A percentile compares a stretch with the other conserved stretches of the same genome.
phyloP scores from a whole-genome alignment of 176 grass and related monocot genomes.

The Triticum monococcum region DNA sequence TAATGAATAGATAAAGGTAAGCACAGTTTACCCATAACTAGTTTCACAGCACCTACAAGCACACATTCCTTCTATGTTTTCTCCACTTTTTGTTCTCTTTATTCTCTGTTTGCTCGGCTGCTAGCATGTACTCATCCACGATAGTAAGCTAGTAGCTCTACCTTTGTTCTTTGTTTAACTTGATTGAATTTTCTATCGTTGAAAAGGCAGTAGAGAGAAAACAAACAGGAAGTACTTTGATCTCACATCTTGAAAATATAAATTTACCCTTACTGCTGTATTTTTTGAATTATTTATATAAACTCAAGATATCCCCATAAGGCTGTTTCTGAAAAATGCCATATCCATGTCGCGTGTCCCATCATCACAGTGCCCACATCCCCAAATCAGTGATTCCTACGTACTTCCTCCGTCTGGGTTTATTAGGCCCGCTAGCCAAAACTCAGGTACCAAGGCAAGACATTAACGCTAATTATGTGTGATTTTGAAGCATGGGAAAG shows the following conservation, averaged over 20 bases:
- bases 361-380: no score
- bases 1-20: conserved; percentile 7
- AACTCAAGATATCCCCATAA: background rate
- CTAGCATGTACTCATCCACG: no score
- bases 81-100: no score
- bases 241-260: conserved; percentile 4
- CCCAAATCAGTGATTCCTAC: background rate
- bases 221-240: background rate
- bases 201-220: background rate
- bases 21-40: conserved; percentile 13
- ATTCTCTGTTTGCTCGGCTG: no score
- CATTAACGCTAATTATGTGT: no score
- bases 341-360: no score
- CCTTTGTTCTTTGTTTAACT: background rate
- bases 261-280: background rate
- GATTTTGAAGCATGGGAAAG: no score
- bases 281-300: background rate
- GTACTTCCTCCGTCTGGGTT: background rate
- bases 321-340: background rate
- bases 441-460: no score
- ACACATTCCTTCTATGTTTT: background rate
- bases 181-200: background rate
- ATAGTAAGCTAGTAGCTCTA: background rate
- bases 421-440: no score
- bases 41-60: background rate